Base-by-base conservation (phyloP, 805 yeast species). In the Saccharomycopsis oosterbeekiorum region DNA sequence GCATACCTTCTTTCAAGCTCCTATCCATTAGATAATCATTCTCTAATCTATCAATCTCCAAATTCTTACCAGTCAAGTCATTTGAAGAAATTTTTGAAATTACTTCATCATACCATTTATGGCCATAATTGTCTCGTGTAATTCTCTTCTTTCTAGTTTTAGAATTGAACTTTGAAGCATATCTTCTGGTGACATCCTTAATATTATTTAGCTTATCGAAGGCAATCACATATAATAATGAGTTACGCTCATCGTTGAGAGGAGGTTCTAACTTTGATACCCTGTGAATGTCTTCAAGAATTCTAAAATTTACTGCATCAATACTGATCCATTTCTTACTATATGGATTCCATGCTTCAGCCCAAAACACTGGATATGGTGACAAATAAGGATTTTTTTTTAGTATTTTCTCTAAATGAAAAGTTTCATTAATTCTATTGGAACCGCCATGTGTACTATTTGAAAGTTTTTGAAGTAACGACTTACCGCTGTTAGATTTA, bases 291-390 rank as follows among this genome's bases (percentile, higher is more conserved):
- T 81, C 76, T 70, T 89, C 96, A 47, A 89, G 81, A 9, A 79
- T 71, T 60, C 81, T 72, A 60, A 85, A 79, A 36, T 85, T 84
- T 0, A 85, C 75, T 0, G 97, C 94, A 68, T 94, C 99, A 1
- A 91, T 78, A 1, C 96, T 82, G n/a, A 91, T 79, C 96, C 97
- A 93, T 57, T 78, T 81, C 62, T 83, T 79, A 4, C 83, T 73
- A 62, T 79, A 82, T 58, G 80, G 80, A 70, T 93, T 92, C 96
- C 96, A 93, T 0, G 88, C 97, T 70, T 94, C 99, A 24, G 84
- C 84, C 99, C 99, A 94, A 69, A 86, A 91, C 0, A 91, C 78
- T 0, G 97, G 97, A 68, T 76, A 86, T 9, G 63, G 57, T 9
- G 63, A 60, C 10, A 64, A 42, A 36, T 58, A 24, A 1, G 63